Percentiles rank a stretch among this genome's conserved stretches.
Conservation (phyloP, 768 basidiomycete species). For the Russula vinacea region DNA sequence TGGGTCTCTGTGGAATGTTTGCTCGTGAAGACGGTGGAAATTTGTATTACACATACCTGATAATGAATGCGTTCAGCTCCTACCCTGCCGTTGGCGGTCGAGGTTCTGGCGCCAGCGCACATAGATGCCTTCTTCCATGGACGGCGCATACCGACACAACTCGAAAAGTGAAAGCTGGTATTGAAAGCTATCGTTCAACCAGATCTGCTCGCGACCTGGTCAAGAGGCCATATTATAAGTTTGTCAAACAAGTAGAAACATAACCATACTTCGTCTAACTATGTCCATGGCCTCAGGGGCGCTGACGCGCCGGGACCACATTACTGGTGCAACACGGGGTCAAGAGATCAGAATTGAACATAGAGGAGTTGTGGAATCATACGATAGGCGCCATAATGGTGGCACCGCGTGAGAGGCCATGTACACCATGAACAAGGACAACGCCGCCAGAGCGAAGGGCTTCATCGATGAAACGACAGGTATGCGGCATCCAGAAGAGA, state of each 20-base stretch:
- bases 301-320: conserved; percentile 28
- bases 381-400: conserved; percentile 32
- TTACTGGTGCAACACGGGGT: conserved; percentile 18
- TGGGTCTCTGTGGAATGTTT: not conserved
- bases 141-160: conserved; percentile 28
- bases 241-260: not conserved
- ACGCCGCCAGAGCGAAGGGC: conserved; percentile 30
- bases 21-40: not conserved
- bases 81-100: conserved; percentile 10
- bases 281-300: conserved; percentile 25
- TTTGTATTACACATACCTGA: not conserved
- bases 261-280: conserved; percentile 26
- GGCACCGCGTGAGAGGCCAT: conserved; percentile 30
- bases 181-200: conserved; percentile 27
- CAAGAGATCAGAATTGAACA: not conserved
- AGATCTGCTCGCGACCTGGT: conserved; percentile 30
- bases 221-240: not conserved
- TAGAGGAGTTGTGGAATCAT: not conserved
- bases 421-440: conserved; percentile 31
- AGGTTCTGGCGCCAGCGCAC: conserved; percentile 30
- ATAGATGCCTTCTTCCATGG: conserved; percentile 28
- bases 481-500: conserved; percentile 30
- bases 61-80: not conserved
- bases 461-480: conserved; percentile 31
- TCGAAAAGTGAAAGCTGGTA: conserved; percentile 30